A percentile compares a stretch with the other conserved stretches of the same genome.
These are phyloP conservation scores for Syzygium oleosum DNA, from an alignment of 345 rosid species.

Conservation along the genomic window DNA sequence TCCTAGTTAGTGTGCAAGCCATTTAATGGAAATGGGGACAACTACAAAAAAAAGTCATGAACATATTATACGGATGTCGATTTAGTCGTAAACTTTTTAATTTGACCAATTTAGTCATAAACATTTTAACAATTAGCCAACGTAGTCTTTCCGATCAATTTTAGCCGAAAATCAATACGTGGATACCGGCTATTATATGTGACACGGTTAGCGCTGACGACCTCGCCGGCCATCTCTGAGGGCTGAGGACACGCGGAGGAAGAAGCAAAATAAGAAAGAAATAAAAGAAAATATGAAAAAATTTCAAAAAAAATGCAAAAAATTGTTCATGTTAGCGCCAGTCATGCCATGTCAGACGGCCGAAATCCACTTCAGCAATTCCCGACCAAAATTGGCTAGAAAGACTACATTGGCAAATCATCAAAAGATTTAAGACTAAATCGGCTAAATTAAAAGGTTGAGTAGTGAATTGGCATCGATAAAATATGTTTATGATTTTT, in stretches of 20 bases:
- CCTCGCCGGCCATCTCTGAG: neutral
- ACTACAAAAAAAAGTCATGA: neutral
- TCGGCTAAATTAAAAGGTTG: neutral
- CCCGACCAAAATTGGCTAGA: no score
- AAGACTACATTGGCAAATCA: neutral
- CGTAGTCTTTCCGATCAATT: neutral
- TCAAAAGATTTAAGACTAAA: neutral
- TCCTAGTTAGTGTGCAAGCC: neutral
- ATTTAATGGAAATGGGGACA: neutral
- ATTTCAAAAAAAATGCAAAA: no score
- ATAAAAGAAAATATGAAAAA: no score
- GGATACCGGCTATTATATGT: rapidly evolving
- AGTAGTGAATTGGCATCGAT: neutral
- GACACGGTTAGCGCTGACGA: neutral
- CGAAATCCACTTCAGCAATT: no score
- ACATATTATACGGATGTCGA: neutral
- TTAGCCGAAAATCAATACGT: neutral
- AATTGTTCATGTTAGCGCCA: no score
- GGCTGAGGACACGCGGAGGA: neutral
- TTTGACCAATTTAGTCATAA: neutral
- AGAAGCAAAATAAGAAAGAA: neutral
- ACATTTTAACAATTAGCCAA: neutral
- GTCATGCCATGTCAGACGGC: no score
- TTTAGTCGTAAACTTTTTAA: neutral
- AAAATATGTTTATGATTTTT: neutral